Evolutionary conservation across 495 filamentous ascomycete genomes (phyloP).

Genomic region (Extremus antarcticus): DNA sequence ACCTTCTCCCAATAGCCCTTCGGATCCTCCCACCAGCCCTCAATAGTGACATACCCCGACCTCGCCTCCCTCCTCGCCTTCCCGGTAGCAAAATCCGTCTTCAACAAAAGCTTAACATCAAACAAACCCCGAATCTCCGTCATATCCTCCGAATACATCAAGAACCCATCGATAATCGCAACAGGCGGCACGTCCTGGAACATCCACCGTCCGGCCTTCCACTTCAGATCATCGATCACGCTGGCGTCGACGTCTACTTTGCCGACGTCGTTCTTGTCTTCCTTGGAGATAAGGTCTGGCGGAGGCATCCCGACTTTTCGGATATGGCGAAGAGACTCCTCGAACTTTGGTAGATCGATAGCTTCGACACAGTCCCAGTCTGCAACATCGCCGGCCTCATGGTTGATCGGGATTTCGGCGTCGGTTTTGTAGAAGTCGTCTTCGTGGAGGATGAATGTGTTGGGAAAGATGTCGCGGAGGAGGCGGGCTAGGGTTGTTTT

Average conservation of each 20-base stretch:
- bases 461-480: conserved; percentile 28
- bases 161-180: conserved; percentile 71
- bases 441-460: conserved; percentile 72
- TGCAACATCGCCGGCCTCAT: conserved; percentile 42
- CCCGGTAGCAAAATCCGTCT: conserved; percentile 47
- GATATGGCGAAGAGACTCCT: conserved; percentile 50
- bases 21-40: conserved; percentile 88
- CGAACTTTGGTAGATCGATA: conserved; percentile 56
- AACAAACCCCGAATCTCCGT: conserved; percentile 43
- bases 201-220: conserved; percentile 12
- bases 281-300: conserved; percentile 52
- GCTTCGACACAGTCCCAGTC: conserved; percentile 83
- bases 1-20: conserved; percentile 88
- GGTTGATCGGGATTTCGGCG: conserved; percentile 41
- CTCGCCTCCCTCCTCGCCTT: conserved; percentile 59
- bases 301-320: conserved; percentile 54
- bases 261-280: conserved; percentile 61
- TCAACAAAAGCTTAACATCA: conserved; percentile 66
- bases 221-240: conserved; percentile 15
- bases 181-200: conserved; percentile 29
- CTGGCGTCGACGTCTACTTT: conserved; percentile 34
- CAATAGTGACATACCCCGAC: conserved; percentile 72
- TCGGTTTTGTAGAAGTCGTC: conserved; percentile 88
- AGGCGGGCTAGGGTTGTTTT: conserved; percentile 36
- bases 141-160: conserved; percentile 49